phyloP scores from a whole-genome alignment of 345 rosid genomes.

The Aquilaria malaccensis region DNA sequence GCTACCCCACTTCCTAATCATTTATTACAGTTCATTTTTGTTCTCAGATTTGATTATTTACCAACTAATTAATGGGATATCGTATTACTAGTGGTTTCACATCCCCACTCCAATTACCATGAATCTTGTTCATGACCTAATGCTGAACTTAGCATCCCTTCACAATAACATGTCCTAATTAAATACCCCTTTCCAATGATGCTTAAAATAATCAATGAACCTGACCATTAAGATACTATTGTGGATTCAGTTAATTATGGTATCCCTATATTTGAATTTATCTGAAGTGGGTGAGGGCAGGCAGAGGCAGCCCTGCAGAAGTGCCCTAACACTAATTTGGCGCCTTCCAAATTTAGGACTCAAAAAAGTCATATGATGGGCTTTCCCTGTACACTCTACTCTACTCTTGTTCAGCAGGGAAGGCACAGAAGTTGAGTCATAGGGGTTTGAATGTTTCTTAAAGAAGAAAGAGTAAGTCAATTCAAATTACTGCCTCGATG shows the following conservation, averaged over 20 bases:
- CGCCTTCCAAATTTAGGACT: no score
- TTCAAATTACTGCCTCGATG: no score
- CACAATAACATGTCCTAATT: slow-evolving; percentile 6
- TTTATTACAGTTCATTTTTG: background rate
- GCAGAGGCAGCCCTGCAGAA: background rate
- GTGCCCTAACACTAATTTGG: no score
- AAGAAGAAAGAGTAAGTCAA: no score
- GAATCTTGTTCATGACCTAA: slow-evolving; percentile 6
- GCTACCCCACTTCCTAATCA: slow-evolving; percentile 15
- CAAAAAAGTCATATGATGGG: no score
- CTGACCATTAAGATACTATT: background rate
- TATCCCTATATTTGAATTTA: background rate
- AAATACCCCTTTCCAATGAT: background rate
- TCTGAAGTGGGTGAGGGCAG: no score
- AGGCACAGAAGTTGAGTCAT: no score
- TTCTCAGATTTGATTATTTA: slow-evolving; percentile 15
- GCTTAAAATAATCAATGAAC: background rate
- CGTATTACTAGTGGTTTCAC: background rate
- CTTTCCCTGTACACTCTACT: no score
- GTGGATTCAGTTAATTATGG: background rate
- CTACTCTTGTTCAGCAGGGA: no score
- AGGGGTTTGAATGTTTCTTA: no score
- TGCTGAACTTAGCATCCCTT: slow-evolving; percentile 28
- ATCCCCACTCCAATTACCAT: slow-evolving; percentile 1
- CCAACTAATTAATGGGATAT: slow-evolving; percentile 10